Evolutionary conservation across 2,329 filamentous ascomycete species (phyloP).

Genomic region (Ascocoryne sarcoides): DNA sequence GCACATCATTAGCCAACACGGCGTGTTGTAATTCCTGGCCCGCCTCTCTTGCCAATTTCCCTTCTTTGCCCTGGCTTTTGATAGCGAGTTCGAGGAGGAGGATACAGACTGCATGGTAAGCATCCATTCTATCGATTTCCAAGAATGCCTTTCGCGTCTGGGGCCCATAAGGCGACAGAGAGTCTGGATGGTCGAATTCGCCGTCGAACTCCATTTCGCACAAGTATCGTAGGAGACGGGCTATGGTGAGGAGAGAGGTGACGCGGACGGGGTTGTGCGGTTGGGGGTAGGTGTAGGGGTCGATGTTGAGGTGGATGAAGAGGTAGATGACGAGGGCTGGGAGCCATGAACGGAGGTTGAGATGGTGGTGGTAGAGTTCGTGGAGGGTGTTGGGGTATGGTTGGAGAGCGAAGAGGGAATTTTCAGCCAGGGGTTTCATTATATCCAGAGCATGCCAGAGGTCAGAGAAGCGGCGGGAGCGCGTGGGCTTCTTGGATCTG

Average conservation of each 20-base stretch:
- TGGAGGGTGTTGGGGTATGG: slow-evolving; percentile 32
- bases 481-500: background rate
- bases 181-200: background rate
- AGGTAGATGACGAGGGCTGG: slow-evolving; percentile 39
- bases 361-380: slow-evolving; percentile 35
- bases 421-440: background rate
- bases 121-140: slow-evolving; percentile 42
- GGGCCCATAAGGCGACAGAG: background rate
- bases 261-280: slow-evolving; percentile 43
- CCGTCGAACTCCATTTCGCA: background rate
- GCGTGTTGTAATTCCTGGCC: slow-evolving; percentile 42
- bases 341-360: slow-evolving; percentile 37
- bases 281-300: slow-evolving; percentile 41
- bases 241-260: slow-evolving; percentile 42
- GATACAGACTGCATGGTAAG: slow-evolving; percentile 44
- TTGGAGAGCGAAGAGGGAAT: slow-evolving; percentile 9
- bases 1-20: slow-evolving; percentile 12
- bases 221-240: slow-evolving; percentile 37
- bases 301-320: slow-evolving; percentile 29
- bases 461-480: background rate
- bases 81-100: slow-evolving; percentile 38
- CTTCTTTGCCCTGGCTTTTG: slow-evolving; percentile 36
- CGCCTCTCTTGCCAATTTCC: slow-evolving; percentile 37
- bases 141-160: slow-evolving; percentile 25
- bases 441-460: background rate